These are phyloP conservation scores for Lepiota venenata DNA, from an alignment of 768 basidiomycete species.

Conservation along the genomic window DNA sequence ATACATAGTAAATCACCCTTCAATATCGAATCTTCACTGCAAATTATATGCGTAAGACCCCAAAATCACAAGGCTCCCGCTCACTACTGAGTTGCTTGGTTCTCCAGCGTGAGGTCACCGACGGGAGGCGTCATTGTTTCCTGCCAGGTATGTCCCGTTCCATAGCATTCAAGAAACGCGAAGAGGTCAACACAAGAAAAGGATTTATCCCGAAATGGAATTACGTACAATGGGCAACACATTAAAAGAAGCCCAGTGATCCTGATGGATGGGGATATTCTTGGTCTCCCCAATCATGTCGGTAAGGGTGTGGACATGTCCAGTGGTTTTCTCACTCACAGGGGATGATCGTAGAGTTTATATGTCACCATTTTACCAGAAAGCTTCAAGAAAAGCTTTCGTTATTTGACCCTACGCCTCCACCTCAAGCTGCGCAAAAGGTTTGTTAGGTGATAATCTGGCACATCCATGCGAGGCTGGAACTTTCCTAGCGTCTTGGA, in stretches of 20 bases:
- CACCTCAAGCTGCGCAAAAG: conserved; percentile 49
- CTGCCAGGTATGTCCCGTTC: conserved; percentile 52
- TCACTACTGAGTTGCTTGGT: conserved; percentile 1
- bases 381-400: conserved; percentile 48
- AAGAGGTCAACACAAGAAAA: conserved; percentile 20
- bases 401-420: conserved; percentile 62
- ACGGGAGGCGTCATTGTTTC: conserved; percentile 74
- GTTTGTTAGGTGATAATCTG: conserved; percentile 26
- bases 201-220: conserved; percentile 79
- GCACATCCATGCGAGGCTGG: background rate
- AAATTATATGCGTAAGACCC: conserved; percentile 71
- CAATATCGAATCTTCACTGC: conserved; percentile 72
- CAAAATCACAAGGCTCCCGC: background rate
- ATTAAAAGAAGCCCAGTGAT: conserved; percentile 67
- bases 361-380: conserved; percentile 57
- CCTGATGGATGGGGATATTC: conserved; percentile 71
- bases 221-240: conserved; percentile 65
- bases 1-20: conserved; percentile 60
- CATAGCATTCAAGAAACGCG: background rate
- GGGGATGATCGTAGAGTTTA: conserved; percentile 46
- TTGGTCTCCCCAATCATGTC: conserved; percentile 66
- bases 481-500: conserved; percentile 48
- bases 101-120: conserved; percentile 59
- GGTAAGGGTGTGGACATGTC: conserved; percentile 31
- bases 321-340: background rate